These are phyloP conservation scores for Allium fistulosum DNA, from an alignment of 106 monocot species.

Conservation along the genomic window DNA sequence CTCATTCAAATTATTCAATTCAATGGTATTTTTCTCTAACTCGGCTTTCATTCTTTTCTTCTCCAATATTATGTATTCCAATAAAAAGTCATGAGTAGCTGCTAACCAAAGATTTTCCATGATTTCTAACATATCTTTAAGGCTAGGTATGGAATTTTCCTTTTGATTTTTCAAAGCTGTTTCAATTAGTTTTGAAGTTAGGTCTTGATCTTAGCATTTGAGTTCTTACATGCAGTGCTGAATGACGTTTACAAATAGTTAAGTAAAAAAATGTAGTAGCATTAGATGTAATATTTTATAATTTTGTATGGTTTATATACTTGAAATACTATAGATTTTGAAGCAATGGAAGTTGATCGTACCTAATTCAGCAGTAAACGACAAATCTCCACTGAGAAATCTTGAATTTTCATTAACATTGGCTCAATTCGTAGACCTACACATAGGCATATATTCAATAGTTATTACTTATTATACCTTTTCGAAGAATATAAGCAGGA, in stretches of 20 bases:
- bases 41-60: slow-evolving; percentile 52
- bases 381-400: slow-evolving; percentile 37
- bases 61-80: slow-evolving; percentile 62
- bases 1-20: slow-evolving; percentile 25
- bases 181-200: slow-evolving; percentile 42
- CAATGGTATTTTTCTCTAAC: slow-evolving; percentile 33
- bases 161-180: slow-evolving; percentile 40
- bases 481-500: too few species aligned
- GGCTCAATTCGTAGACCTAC: slow-evolving; percentile 52
- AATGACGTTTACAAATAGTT: slow-evolving; percentile 7
- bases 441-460: neutral
- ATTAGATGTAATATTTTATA: neutral
- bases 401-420: slow-evolving; percentile 37
- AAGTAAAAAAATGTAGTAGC: neutral
- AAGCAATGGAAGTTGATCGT: slow-evolving; percentile 19
- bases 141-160: slow-evolving; percentile 28
- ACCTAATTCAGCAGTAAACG: slow-evolving; percentile 25
- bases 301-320: slow-evolving; percentile 16
- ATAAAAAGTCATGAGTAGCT: slow-evolving; percentile 46
- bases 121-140: slow-evolving; percentile 38
- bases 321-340: slow-evolving; percentile 30
- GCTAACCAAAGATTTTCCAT: slow-evolving; percentile 46
- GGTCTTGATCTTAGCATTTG: slow-evolving; percentile 30
- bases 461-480: too few species aligned
- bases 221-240: slow-evolving; percentile 61